Evolutionary conservation across 2,329 filamentous ascomycete genomes (phyloP).

Genomic region (Pseudogymnoascus sp.): DNA sequence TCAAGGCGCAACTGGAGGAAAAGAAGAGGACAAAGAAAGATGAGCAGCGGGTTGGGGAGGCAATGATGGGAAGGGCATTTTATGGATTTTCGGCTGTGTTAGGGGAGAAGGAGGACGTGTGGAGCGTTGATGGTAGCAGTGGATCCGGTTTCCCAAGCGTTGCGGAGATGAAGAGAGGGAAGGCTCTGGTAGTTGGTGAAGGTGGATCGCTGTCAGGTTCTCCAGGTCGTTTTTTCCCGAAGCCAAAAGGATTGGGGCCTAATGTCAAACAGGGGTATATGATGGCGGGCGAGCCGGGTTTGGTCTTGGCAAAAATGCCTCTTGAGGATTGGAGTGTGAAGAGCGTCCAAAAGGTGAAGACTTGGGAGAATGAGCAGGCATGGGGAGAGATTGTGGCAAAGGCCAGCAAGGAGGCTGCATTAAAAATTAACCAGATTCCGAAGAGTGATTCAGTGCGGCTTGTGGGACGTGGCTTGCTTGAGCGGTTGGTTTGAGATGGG

Average conservation of each 20-base stretch:
- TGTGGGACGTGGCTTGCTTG: background rate
- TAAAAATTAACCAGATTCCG: background rate
- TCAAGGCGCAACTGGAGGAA: background rate
- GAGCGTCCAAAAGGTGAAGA: background rate
- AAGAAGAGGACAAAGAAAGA: background rate
- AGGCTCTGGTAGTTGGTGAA: background rate
- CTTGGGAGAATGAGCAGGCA: background rate
- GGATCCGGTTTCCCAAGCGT: background rate
- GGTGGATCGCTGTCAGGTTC: background rate
- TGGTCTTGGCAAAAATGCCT: background rate
- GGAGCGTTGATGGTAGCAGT: background rate
- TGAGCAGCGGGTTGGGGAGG: background rate
- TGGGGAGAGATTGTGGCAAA: background rate
- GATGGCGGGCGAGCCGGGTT: background rate
- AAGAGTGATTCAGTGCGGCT: background rate
- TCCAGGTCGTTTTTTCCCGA: background rate
- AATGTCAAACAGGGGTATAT: background rate
- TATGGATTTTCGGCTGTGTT: background rate
- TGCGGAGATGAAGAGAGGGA: background rate
- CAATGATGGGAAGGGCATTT: background rate
- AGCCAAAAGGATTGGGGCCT: background rate
- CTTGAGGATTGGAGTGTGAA: background rate
- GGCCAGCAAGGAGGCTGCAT: background rate
- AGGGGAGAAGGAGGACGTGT: background rate
- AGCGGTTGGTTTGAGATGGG: background rate